Conservation (phyloP, 2,329 filamentous ascomycete species). For the Gliomastix tumulicola region DNA sequence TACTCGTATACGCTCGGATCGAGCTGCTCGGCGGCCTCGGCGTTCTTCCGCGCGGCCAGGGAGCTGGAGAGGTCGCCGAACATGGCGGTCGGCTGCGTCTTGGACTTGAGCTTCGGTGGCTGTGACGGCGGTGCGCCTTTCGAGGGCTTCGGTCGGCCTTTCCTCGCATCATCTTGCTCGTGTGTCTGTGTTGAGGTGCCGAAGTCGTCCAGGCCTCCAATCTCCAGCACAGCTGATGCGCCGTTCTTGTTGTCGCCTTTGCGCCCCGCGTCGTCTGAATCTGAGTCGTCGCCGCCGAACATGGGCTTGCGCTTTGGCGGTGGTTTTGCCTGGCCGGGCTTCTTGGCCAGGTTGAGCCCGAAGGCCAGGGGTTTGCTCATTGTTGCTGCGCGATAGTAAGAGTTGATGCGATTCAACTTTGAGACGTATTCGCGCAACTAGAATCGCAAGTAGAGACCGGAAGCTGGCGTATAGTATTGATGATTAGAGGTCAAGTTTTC, state of each 20-base stretch:
- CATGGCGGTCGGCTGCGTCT: constrained; percentile 31
- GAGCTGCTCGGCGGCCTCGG: constrained; percentile 56
- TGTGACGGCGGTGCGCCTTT: constrained; percentile 20
- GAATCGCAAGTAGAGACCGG: no score
- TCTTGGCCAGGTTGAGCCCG: constrained; percentile 56
- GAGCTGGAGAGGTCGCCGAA: constrained; percentile 62
- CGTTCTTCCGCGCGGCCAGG: constrained; percentile 55
- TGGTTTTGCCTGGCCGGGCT: constrained; percentile 41
- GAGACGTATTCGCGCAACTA: no score
- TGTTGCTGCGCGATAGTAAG: no score
- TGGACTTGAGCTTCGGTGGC: constrained; percentile 36
- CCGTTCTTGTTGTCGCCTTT: constrained; percentile 8
- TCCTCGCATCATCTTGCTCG: constrained; percentile 18
- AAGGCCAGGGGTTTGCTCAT: constrained; percentile 45
- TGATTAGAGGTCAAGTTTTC: no score
- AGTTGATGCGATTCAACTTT: no score
- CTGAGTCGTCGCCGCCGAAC: constrained; percentile 53
- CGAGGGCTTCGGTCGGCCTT: constrained; percentile 24
- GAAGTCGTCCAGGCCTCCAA: constrained; percentile 55
- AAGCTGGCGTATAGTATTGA: no score
- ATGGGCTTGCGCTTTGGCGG: constrained; percentile 46
- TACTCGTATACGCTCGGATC: constrained; percentile 81
- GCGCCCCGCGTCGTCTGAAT: constrained; percentile 43
- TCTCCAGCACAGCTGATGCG: constrained; percentile 39
- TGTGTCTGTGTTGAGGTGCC: constrained; percentile 7